Evolutionary conservation across 768 basidiomycete species (phyloP).

Genomic region (Pisolithus albus): DNA sequence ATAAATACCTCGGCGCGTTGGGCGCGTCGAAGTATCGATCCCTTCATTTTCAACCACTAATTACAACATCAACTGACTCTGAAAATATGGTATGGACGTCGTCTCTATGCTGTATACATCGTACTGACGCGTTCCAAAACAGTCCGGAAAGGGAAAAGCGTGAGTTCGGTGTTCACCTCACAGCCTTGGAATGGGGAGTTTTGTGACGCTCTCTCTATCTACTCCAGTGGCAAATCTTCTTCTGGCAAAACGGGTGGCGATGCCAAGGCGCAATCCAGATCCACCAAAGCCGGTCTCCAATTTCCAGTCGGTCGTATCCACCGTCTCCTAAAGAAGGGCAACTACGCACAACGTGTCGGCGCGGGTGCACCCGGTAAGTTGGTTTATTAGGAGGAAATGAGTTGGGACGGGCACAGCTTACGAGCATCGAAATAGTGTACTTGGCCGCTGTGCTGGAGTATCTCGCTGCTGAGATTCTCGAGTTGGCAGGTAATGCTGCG

Average conservation of each 20-base stretch:
- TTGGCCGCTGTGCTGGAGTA: constrained; percentile 85
- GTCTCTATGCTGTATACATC: neutral
- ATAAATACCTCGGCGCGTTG: constrained; percentile 28
- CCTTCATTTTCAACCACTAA: constrained; percentile 4
- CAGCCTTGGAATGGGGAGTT: neutral
- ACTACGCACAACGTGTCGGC: constrained; percentile 67
- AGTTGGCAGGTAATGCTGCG: constrained; percentile 75
- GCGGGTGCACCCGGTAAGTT: constrained; percentile 58
- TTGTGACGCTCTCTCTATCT: neutral
- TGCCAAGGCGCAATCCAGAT: constrained; percentile 59
- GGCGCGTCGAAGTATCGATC: neutral
- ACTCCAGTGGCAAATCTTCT: constrained; percentile 37
- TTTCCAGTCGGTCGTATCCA: constrained; percentile 85
- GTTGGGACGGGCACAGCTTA: neutral
- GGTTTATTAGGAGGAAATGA: neutral
- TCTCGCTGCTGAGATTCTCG: constrained; percentile 79
- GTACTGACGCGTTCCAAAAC: constrained; percentile 8
- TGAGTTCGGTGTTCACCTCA: constrained; percentile 20
- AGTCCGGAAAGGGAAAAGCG: constrained; percentile 56
- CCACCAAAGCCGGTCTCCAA: constrained; percentile 55
- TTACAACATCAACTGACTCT: constrained; percentile 9
- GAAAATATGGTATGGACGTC: constrained; percentile 26
- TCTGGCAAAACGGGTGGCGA: constrained; percentile 45
- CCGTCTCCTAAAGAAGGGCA: constrained; percentile 65
- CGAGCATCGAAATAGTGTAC: constrained; percentile 46